Base-by-base conservation (phyloP, 2,329 filamentous ascomycete species). In the Aspergillus quadrilineatus region DNA sequence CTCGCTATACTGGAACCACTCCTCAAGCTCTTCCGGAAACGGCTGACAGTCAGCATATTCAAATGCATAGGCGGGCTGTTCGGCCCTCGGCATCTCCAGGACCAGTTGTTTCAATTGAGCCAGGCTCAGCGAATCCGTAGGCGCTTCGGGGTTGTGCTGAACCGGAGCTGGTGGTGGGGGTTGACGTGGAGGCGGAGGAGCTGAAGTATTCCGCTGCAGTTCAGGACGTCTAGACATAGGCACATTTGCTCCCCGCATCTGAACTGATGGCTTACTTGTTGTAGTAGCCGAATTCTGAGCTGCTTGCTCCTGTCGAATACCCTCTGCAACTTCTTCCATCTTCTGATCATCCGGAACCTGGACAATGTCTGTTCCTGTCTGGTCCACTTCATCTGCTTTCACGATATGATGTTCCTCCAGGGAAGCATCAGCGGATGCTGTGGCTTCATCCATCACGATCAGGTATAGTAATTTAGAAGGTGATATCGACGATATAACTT, bases 1-100 rank as follows among this genome's bases (percentile, higher is more conserved):
- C 60, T 91, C 87, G 65, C 89, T 89, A 75, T 97, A 97, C 52
- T 88, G 86, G 74, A 99, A 99, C 94, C 94, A 99, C 76, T 99
- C 94, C 70, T 97, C 91, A 47, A 99, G 81, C 78, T 99, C 94
- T 61, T 94, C 90, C 15, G 89, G 85, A 65, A 96, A 88, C 0
- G 85, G 79, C 22, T 87, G 86, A 55, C 83, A 82, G 72, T 93
- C 89, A 28, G 83, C 78, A 75, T 93, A 93, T 61, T 84, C 84
- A 71, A 96, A 99, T 59, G 94, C 92, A 78, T 99, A 99, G 9
- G 86, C 85, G 43, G 82, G 79, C 49, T 88, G 83, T 63, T 92
- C 89, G 50, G 80, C 70, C 61, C 84, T 85, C 14, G 88, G 88
- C 63, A 90, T 85, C 57, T 92, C 89, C 60, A 85, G 84, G 15